Base-by-base conservation (phyloP, 345 rosid species). In the Eucalyptus regnans region DNA sequence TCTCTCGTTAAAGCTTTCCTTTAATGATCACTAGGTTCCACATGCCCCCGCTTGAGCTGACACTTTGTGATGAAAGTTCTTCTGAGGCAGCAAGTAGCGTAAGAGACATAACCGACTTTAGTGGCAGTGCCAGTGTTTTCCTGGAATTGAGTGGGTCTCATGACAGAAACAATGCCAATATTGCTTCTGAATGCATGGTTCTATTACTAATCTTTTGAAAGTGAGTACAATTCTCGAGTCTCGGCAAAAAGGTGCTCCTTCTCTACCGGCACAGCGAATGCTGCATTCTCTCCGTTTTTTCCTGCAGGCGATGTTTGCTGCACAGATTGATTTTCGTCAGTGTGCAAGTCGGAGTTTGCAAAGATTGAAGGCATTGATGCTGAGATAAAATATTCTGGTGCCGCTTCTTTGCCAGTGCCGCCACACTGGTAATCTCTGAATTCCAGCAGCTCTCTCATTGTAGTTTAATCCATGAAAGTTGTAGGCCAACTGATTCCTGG, bases 131-230 rank as follows among this genome's bases (percentile, higher is more conserved):
- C 16, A 95, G 94, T 86, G 93, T 96, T 22, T 93, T 95, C 88
- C 93, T 96, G 86, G 92, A 93, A 89, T 89, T 97, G 88, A 92
- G 95, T 60, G 90, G 92, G 60, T 94, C 88, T 33, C 91, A 50
- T 33, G 96, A 95, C 87, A 86, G 92, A 64, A 94, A 89, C 90
- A 50, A 95, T 76, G 92, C 95, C 16, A 98, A 95, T 93, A 90
- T 93, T 95, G 88, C 99, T 62, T 97, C 99, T 48, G 99, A 97
- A 88, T 97, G 99, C 37, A 52, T 23, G 97, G 98, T 44, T 94
- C 97, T 88, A 92, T 97, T 68, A 95, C 97, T 89, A 92, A 94
- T 91, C 97, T 97, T 90, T 89, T 93, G 11, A 96, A 94, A 94
- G 95, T 96, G 62, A 92, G 91, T 44, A 90, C 90, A 23, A 92